Evolutionary conservation across 1,284 basidiomycete genomes (phyloP), one percentile per base, ranked within the genome.

Genomic region (Omphalotus olearius): DNA sequence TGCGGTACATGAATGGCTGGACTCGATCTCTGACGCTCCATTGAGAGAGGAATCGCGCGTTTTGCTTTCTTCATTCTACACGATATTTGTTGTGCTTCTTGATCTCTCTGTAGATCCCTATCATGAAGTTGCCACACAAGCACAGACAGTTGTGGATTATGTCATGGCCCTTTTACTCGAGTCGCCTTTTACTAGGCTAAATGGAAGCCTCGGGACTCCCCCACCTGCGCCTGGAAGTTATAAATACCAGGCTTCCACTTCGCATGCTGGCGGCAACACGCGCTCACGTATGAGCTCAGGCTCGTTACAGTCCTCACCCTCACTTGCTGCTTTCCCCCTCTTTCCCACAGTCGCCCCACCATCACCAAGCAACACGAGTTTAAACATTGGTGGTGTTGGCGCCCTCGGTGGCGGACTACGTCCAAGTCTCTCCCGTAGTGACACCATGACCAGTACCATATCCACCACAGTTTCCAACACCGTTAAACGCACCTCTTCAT

Each of bases 71-170:
- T 92, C 89, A 0, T 93, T 95, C 74, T 93, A 92, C 75, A 93
- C 93, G 23, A 90, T 98, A 59, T 97, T 93, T 63, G 88, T 89
- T 30, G 82, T 90, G 2, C 77, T 99, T 9, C 75, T 98, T 50
- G 95, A 98, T 67, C 76, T 99, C 9, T 93, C 93, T 1, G 88
- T 89, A 9, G 97, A 99, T 63, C 90, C 95, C 0, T 93, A 96
- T 64, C 83, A 88, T 45, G 95, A 98, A 64, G 93, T 99, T 3
- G 88, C 93, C 0, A 85, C 88, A 6, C 83, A 92, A 62, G 94
- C 95, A 0, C 87, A 91, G 62, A 96, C 92, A 0, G 85, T 98
- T 17, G 81, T 95, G 42, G 96, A 99, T 69, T 97, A 95, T 63
- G 80, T 98, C 60, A 84, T 91, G 67, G 93, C 93, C 0, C 77